Conservation (phyloP, 1,139 yeast genomes). For the Geotrichum klebahnii region DNA sequence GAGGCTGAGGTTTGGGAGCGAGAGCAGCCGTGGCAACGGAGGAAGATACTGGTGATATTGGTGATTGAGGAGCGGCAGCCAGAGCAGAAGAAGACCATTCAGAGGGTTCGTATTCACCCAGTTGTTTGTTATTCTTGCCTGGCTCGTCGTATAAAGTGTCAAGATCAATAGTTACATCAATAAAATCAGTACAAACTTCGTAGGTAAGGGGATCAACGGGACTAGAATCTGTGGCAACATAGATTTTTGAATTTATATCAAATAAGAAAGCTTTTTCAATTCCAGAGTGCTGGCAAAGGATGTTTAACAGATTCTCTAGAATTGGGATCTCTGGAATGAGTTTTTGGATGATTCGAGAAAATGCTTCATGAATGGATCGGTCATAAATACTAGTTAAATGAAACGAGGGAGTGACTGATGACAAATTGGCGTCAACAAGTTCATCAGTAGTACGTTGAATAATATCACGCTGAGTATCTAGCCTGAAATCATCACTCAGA, state of each 20-base stretch:
- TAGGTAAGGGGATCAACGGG: constrained; percentile 94
- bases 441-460: constrained; percentile 96
- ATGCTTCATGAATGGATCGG: constrained; percentile 93
- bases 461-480: constrained; percentile 93
- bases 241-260: constrained; percentile 89
- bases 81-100: constrained; percentile 1
- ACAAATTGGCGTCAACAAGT: constrained; percentile 78
- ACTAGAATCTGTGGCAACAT: constrained; percentile 91
- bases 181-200: constrained; percentile 95
- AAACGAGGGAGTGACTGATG: constrained; percentile 86
- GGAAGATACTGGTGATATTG: background rate
- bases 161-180: constrained; percentile 87
- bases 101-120: constrained; percentile 2
- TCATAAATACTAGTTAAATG: constrained; percentile 91
- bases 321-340: constrained; percentile 84
- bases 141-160: constrained; percentile 43
- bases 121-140: constrained; percentile 14
- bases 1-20: constrained; percentile 35
- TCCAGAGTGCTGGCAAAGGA: constrained; percentile 80
- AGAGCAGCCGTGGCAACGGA: background rate
- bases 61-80: background rate
- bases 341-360: constrained; percentile 87
- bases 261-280: constrained; percentile 90
- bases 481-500: constrained; percentile 82
- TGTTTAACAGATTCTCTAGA: constrained; percentile 81